Evolutionary conservation across 2,329 filamentous ascomycete genomes (phyloP).

Genomic region (Pleurostoma richardsiae): DNA sequence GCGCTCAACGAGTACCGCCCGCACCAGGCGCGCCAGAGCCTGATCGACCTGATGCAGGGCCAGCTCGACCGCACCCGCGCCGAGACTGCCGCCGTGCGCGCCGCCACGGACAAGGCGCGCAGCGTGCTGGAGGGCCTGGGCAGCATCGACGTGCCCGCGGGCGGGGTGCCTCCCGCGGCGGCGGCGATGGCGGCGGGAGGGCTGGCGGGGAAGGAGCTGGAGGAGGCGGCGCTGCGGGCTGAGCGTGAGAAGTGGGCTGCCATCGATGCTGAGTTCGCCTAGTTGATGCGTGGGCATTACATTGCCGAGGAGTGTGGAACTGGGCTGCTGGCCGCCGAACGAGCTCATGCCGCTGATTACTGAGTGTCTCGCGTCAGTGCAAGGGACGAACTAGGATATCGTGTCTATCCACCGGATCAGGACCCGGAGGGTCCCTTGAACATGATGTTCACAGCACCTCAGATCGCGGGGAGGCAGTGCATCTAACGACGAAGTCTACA

Average conservation of each 20-base stretch:
- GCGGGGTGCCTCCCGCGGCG: conserved; percentile 9
- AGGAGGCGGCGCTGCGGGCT: neutral
- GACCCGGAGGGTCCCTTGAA: too few species aligned
- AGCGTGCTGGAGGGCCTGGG: conserved; percentile 66
- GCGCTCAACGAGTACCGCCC: conserved; percentile 91
- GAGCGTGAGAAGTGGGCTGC: neutral
- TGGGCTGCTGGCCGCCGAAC: too few species aligned
- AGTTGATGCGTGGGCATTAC: neutral
- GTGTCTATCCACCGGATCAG: too few species aligned
- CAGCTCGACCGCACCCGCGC: conserved; percentile 67
- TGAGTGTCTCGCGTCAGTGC: too few species aligned
- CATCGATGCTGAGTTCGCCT: neutral
- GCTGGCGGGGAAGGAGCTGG: conserved; percentile 15
- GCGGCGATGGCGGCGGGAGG: conserved; percentile 9
- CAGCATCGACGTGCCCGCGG: conserved; percentile 34
- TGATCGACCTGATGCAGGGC: conserved; percentile 84
- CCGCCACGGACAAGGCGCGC: conserved; percentile 67
- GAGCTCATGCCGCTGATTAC: too few species aligned
- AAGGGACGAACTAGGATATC: too few species aligned
- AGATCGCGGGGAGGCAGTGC: too few species aligned
- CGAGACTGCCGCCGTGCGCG: conserved; percentile 66
- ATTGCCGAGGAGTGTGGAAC: too few species aligned
- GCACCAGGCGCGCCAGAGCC: conserved; percentile 83
- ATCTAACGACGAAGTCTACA: too few species aligned
- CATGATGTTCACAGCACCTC: too few species aligned